phyloP scores from a whole-genome alignment of 345 rosid genomes.

The Aegle marmelos region DNA sequence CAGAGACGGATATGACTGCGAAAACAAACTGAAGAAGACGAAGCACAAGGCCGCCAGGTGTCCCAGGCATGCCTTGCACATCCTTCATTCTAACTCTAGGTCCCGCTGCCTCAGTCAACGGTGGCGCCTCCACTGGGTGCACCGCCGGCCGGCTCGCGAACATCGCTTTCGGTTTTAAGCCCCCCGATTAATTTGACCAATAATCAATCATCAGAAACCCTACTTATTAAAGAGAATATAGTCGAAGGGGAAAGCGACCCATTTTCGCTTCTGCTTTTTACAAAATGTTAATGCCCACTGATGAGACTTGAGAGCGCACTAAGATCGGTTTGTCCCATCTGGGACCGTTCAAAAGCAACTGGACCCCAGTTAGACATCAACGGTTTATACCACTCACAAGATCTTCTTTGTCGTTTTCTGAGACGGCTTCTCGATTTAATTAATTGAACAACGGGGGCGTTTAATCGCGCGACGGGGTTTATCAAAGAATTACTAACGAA shows the following conservation, averaged over 20 bases:
- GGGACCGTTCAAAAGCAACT: no score
- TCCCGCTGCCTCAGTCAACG: constrained; percentile 40
- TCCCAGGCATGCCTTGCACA: constrained; percentile 85
- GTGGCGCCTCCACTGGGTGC: constrained; percentile 74
- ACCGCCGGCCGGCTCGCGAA: constrained; percentile 68
- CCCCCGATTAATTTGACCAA: not conserved
- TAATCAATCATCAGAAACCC: not conserved
- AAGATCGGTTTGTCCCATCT: no score
- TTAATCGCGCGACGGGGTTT: no score
- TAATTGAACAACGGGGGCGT: no score
- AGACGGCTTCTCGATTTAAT: no score
- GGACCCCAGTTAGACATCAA: no score
- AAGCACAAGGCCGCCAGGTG: constrained; percentile 65
- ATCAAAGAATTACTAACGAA: no score
- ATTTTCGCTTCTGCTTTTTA: not conserved
- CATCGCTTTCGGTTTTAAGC: constrained; percentile 7
- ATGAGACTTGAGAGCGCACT: not conserved
- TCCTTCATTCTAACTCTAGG: constrained; percentile 71
- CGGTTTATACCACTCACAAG: no score
- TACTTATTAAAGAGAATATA: not conserved
- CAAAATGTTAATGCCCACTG: not conserved
- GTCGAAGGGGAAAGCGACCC: not conserved
- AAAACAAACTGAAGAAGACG: constrained; percentile 59
- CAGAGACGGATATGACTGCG: constrained; percentile 52
- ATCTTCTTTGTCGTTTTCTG: no score